Conservation (phyloP, 1,284 basidiomycete species). For the Erythrobasidium hasegawianum region DNA sequence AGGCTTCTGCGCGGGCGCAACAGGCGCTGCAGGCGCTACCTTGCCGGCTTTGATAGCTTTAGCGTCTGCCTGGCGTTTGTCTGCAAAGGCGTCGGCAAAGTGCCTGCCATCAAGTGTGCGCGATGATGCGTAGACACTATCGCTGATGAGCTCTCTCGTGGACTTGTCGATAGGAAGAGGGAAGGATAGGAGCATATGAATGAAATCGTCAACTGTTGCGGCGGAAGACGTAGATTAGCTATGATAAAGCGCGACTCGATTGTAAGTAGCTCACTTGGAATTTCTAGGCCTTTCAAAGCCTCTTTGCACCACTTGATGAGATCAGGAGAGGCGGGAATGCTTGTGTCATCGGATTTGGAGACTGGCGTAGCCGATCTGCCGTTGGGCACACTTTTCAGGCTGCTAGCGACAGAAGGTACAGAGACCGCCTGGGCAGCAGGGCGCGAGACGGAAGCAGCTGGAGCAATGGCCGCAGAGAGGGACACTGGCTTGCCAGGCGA, state of each 20-base stretch:
- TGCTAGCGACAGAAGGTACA: constrained; percentile 70
- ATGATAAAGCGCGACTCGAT: constrained; percentile 11
- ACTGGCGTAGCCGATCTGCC: constrained; percentile 23
- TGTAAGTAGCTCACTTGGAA: constrained; percentile 29
- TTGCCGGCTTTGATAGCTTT: constrained; percentile 30
- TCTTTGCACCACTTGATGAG: constrained; percentile 90
- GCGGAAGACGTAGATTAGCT: neutral
- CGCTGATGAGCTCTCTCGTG: constrained; percentile 82
- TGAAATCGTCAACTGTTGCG: constrained; percentile 78
- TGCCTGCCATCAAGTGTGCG: constrained; percentile 90
- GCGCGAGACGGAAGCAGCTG: neutral
- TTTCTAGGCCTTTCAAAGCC: constrained; percentile 70
- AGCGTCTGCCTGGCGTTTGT: constrained; percentile 43
- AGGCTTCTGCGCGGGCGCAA: constrained; percentile 6
- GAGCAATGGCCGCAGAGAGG: too few species aligned
- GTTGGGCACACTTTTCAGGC: constrained; percentile 34
- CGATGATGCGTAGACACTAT: constrained; percentile 80
- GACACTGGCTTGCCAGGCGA: too few species aligned
- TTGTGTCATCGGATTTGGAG: constrained; percentile 49
- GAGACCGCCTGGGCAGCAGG: constrained; percentile 44
- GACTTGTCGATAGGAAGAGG: constrained; percentile 73
- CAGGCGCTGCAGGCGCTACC: neutral
- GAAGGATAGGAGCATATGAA: constrained; percentile 75
- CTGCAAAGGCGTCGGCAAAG: constrained; percentile 55
- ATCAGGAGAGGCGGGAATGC: constrained; percentile 59